Evolutionary conservation across 441 rosid species (phyloP).

Genomic region (Euphorbia corollata): DNA sequence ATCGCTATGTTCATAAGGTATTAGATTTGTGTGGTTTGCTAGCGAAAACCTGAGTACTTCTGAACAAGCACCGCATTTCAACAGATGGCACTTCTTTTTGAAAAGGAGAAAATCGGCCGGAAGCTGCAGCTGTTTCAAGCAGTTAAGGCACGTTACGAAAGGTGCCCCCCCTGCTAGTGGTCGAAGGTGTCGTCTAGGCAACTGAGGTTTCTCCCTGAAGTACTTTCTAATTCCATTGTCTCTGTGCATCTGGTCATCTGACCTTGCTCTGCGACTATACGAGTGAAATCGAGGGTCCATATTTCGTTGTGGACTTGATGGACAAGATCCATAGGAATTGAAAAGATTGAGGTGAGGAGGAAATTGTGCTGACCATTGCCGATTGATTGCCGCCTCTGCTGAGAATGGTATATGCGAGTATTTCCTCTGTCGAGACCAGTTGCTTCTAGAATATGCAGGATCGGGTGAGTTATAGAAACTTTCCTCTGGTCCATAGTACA

Average conservation of each 20-base stretch:
- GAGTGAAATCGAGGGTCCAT: conserved; percentile 34
- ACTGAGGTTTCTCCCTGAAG: conserved; percentile 38
- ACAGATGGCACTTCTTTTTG: conserved; percentile 44
- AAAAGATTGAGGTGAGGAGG: conserved; percentile 27
- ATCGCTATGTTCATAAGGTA: conserved; percentile 47
- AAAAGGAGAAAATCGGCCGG: conserved; percentile 66
- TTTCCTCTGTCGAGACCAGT: conserved; percentile 32
- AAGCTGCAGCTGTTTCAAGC: conserved; percentile 54
- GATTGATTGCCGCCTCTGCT: conserved; percentile 32
- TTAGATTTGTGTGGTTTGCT: conserved; percentile 35
- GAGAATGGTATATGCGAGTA: conserved; percentile 36
- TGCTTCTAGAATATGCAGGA: conserved; percentile 28
- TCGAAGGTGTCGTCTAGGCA: conserved; percentile 50
- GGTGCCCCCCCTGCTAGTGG: conserved; percentile 85
- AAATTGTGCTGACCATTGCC: conserved; percentile 33
- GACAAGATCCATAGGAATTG: conserved; percentile 37
- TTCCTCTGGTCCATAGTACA: conserved; percentile 21
- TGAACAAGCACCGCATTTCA: conserved; percentile 75
- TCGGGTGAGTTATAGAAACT: conserved; percentile 10
- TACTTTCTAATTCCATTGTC: conserved; percentile 33
- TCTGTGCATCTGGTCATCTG: conserved; percentile 46
- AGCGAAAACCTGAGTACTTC: conserved; percentile 54
- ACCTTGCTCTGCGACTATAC: conserved; percentile 36
- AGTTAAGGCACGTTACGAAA: conserved; percentile 50
- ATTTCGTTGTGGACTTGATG: conserved; percentile 55